Evolutionary conservation across 495 filamentous ascomycete species (phyloP).

Genomic region (Sabuloglossum arenarium): DNA sequence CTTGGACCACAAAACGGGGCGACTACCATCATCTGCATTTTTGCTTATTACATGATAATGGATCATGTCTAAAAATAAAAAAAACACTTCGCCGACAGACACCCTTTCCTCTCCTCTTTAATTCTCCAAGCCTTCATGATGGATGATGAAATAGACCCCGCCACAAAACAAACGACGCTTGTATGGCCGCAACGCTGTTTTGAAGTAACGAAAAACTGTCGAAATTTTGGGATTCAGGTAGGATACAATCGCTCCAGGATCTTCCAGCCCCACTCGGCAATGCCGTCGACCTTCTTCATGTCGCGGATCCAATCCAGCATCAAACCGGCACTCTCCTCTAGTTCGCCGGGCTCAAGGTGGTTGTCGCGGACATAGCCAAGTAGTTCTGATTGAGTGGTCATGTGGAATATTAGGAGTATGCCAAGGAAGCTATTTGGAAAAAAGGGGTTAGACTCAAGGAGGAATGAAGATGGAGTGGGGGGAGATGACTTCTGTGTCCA

Average conservation of each 20-base stretch:
- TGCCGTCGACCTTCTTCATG: slow-evolving; percentile 3
- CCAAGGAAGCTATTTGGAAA: slow-evolving; percentile 19
- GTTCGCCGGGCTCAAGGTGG: slow-evolving; percentile 3
- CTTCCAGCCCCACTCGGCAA: slow-evolving; percentile 1
- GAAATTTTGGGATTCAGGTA: not conserved
- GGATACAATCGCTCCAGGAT: slow-evolving; percentile 4
- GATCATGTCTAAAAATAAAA: no score
- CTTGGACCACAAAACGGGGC: no score
- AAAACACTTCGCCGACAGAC: no score
- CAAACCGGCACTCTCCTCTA: slow-evolving; percentile 4
- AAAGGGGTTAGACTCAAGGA: no score
- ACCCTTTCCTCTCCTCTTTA: no score
- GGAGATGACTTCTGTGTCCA: slow-evolving; percentile 27
- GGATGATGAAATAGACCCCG: no score
- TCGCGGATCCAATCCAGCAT: slow-evolving; percentile 7
- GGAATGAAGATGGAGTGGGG: no score
- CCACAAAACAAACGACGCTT: no score
- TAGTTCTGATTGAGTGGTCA: slow-evolving; percentile 26
- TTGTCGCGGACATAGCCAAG: slow-evolving; percentile 22
- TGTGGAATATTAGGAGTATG: slow-evolving; percentile 31
- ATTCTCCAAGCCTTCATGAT: no score
- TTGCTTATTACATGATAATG: no score
- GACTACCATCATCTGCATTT: no score
- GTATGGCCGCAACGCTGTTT: no score
- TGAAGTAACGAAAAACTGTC: not conserved